These are phyloP conservation scores for Hyparrhenia diplandra DNA, from an alignment of 176 grass and related monocot species.

Conservation along the genomic window DNA sequence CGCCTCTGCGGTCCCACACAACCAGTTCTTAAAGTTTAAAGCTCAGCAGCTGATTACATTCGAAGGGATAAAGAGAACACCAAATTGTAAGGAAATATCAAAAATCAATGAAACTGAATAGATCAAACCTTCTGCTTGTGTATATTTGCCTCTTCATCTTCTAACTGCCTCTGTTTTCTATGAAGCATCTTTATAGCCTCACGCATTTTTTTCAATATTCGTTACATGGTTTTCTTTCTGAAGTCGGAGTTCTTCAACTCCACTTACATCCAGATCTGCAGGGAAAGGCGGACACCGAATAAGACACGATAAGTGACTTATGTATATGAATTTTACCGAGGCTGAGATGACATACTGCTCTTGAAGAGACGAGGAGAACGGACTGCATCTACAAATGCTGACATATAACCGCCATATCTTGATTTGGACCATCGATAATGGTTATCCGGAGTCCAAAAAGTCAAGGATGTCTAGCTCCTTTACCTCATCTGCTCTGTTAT, in stretches of 20 bases:
- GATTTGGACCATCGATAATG: constrained; percentile 86
- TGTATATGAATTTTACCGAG: not conserved
- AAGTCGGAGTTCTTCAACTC: constrained; percentile 46
- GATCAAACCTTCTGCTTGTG: constrained; percentile 59
- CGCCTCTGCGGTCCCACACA: not conserved
- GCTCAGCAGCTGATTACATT: not conserved
- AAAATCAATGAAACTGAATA: constrained; percentile 3
- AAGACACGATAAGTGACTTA: constrained; percentile 2
- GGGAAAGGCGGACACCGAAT: constrained; percentile 25
- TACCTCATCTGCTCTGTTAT: constrained; percentile 54
- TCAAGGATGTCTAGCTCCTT: constrained; percentile 46
- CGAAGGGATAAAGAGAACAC: not conserved
- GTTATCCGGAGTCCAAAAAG: constrained; percentile 83
- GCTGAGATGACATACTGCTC: constrained; percentile 46
- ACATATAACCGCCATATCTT: constrained; percentile 62
- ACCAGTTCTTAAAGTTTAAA: not conserved
- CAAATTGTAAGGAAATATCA: not conserved
- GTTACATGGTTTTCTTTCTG: constrained; percentile 36
- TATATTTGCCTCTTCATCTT: constrained; percentile 73
- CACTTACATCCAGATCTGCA: constrained; percentile 68
- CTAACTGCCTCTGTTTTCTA: constrained; percentile 54
- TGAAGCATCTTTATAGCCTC: constrained; percentile 44
- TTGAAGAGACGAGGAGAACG: constrained; percentile 53
- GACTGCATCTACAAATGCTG: constrained; percentile 49
- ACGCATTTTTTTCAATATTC: constrained; percentile 28